Base-by-base conservation (phyloP, 371 early-diverging fungal genomes). In the Circinella umbellata region DNA sequence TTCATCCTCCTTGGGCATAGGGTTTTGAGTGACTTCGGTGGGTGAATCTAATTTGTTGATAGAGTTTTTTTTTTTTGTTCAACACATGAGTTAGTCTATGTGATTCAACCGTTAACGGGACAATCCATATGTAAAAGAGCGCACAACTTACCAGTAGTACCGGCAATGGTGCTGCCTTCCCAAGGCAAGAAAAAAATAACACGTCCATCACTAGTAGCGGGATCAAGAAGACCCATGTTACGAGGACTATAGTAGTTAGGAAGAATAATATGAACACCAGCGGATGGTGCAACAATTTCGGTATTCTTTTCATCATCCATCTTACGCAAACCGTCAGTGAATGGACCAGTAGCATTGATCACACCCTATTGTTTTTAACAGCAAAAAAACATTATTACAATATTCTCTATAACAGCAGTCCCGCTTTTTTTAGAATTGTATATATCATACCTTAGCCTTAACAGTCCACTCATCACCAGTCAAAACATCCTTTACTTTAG, bases 151-250 rank as follows among this genome's bases (percentile, higher is more conserved):
- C 83, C 83, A 20, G 99, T 99, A 27, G 99, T 98, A 47, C 99
- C 99, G n/a, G 97, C 99, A 76, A 99, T 93, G 39, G 93, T 91
- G 79, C 93, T 94, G 42, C 97, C 98, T 80, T 97, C 93, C 99
- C 99, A 99, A 9, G 99, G 99, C 71, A 99, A 77, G 79, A 99
- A 95, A 90, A 99, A 99, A 66, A 99, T 93, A 42, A 99, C 98
- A 76, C 99, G 93, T 17, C 98, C 98, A 85, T 99, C 99, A 69
- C 91, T 92, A 4, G 99, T 99, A n/a, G 90, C 88, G 14, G 99
- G 98, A 81, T 99, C 98, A 61, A 99, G 76, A 68, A 99, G 82
- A 54, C 99, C 99, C 97, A 99, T 97, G 80, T 95, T 90, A 61
- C 91, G 88, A 46, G 99, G 98, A 60, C 92, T 91, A 75, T 93